Percentiles rank a stretch among this genome's conserved stretches.
These are phyloP conservation scores for Carex scoparia DNA, from an alignment of 176 grass and related monocot genomes.

Conservation along the genomic window DNA sequence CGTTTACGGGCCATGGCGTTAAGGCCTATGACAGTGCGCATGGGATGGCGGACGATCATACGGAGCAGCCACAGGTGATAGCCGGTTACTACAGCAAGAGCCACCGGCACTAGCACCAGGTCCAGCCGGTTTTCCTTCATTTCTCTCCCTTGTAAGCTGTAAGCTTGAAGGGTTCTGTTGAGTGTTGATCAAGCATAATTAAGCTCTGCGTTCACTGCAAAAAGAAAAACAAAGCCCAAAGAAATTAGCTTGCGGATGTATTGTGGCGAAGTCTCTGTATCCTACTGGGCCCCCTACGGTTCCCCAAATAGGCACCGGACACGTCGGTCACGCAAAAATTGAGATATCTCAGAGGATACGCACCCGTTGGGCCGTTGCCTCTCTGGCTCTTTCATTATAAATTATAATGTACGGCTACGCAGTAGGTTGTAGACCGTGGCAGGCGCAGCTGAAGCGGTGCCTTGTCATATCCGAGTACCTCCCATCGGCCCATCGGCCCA, in stretches of 20 bases:
- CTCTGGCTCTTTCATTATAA: too few relatives aligned
- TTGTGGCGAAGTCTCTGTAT: background rate
- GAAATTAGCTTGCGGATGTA: background rate
- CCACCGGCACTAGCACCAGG: slow-evolving; percentile 67
- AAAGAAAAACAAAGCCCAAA: background rate
- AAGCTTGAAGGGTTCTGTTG: background rate
- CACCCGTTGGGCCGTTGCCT: too few relatives aligned
- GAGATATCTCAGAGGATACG: too few relatives aligned
- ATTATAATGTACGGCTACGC: too few relatives aligned
- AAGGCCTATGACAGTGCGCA: slow-evolving; percentile 60
- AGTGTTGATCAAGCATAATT: background rate
- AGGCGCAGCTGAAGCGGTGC: too few relatives aligned
- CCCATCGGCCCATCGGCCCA: too few relatives aligned
- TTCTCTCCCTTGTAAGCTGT: background rate
- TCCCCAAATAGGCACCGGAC: too few relatives aligned
- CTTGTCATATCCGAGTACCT: too few relatives aligned
- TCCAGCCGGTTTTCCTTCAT: slow-evolving; percentile 59
- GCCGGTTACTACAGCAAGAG: slow-evolving; percentile 29
- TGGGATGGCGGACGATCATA: slow-evolving; percentile 42
- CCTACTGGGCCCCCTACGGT: background rate
- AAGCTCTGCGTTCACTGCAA: background rate
- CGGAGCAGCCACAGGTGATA: slow-evolving; percentile 69
- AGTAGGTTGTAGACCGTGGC: too few relatives aligned
- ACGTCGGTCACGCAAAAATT: too few relatives aligned
- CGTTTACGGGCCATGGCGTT: slow-evolving; percentile 52